These are phyloP conservation scores for Blastobotrys petasosporus DNA, from an alignment of 1,139 yeast genomes.

Conservation along the genomic window DNA sequence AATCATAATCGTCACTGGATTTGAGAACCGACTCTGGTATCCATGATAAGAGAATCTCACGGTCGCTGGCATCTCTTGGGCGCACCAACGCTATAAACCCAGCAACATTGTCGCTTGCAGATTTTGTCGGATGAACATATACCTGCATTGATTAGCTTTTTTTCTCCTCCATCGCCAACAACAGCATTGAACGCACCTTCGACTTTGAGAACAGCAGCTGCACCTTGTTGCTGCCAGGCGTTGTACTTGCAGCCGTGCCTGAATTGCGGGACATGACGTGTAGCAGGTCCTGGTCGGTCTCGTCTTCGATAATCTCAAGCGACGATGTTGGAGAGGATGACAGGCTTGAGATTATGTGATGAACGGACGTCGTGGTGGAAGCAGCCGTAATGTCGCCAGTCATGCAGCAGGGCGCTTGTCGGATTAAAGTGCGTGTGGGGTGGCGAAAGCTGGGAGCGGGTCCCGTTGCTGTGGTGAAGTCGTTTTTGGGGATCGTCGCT, in stretches of 20 bases:
- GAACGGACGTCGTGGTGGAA: too few relatives aligned
- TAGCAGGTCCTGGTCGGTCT: neutral
- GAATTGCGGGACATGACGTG: constrained; percentile 1
- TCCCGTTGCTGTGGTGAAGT: too few relatives aligned
- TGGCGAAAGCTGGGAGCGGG: too few relatives aligned
- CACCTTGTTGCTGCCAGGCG: constrained; percentile 17
- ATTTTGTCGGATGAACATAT: constrained; percentile 73
- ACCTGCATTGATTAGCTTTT: constrained; percentile 32
- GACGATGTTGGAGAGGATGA: too few relatives aligned
- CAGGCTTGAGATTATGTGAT: too few relatives aligned
- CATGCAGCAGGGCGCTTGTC: too few relatives aligned
- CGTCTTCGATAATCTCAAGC: too few relatives aligned
- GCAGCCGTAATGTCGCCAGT: too few relatives aligned
- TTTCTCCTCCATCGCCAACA: neutral
- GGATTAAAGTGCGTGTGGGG: too few relatives aligned
- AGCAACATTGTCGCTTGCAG: constrained; percentile 66
- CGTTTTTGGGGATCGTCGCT: too few relatives aligned
- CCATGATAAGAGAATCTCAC: constrained; percentile 65
- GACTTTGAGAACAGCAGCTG: constrained; percentile 37
- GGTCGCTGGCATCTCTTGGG: constrained; percentile 46
- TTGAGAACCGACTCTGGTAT: constrained; percentile 58
- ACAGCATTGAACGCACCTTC: constrained; percentile 21
- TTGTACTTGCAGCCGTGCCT: neutral
- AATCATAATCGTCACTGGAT: constrained; percentile 42
- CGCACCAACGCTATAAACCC: constrained; percentile 67